Evolutionary conservation across 345 rosid genomes (phyloP).

Genomic region (Pistacia vera): DNA sequence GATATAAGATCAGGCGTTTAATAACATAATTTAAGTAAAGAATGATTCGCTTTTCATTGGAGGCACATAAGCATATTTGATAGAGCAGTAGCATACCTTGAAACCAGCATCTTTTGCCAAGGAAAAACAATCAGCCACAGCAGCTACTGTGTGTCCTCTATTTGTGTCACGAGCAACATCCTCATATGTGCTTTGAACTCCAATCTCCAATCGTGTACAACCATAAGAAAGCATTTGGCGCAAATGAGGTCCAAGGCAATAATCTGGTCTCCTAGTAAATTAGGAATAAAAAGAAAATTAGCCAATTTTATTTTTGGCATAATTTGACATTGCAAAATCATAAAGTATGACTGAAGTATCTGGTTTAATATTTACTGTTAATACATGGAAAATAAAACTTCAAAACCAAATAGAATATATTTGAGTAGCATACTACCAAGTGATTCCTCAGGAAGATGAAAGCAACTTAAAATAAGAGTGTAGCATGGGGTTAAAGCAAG

Average conservation of each 20-base stretch:
- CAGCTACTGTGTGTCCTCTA: slow-evolving; percentile 98
- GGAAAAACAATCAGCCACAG: slow-evolving; percentile 98
- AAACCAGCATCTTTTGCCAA: slow-evolving; percentile 99
- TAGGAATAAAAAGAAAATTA: slow-evolving; percentile 18
- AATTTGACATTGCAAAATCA: neutral
- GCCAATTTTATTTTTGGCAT: neutral
- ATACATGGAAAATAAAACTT: neutral
- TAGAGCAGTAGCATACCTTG: slow-evolving; percentile 55
- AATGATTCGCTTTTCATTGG: neutral
- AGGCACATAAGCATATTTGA: neutral
- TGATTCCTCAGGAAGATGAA: neutral
- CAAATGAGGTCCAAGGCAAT: slow-evolving; percentile 97
- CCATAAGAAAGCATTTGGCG: slow-evolving; percentile 97
- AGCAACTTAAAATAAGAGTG: neutral
- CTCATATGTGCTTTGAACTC: slow-evolving; percentile 99
- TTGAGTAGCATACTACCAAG: neutral
- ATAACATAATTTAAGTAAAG: neutral
- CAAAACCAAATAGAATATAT: neutral
- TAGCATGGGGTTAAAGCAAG: neutral
- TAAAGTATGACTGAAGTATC: slow-evolving; percentile 2
- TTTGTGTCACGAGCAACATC: slow-evolving; percentile 98
- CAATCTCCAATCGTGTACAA: slow-evolving; percentile 95
- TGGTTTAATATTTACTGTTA: neutral
- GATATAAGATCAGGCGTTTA: neutral
- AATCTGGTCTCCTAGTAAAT: slow-evolving; percentile 88